Base-by-base conservation (phyloP, 2,329 filamentous ascomycete species). In the Ophiosphaerella korrae region DNA sequence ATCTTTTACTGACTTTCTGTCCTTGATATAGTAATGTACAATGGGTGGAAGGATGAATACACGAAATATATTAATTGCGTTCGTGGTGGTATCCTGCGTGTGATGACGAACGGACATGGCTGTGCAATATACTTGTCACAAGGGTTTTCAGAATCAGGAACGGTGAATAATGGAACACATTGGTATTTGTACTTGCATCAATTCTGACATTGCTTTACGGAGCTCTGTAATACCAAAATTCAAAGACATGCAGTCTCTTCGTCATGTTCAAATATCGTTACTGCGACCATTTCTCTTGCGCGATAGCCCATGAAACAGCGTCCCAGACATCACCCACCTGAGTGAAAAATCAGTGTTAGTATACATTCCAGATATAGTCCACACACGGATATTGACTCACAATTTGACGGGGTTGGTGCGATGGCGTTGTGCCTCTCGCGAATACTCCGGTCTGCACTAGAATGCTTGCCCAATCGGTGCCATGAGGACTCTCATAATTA, bases 381-480 rank as follows among this genome's bases (percentile, higher is more conserved):
- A 11, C 8, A 26, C 14, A 42, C 16, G 14, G 16, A 24, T 26
- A 7, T 29, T 37, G 11, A 46, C 44, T 35, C 13, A 46, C 85
- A 54, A 91, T 85, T 23, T 81, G 81, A 42, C 79, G 82, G 7
- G 90, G 90, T 60, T 76, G 77, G 69, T 84, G 81, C 16, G 79
- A 79, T 12, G 89, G 88, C 59, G 70, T 71, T 13, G 72, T 74
- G 0, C 79, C 81, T 38, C 81, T 77, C 26, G 71, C 70, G 75
- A 88, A 95, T 1, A 96, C 91, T 0, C 92, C 92, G 7, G 89
- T 96, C 60, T 85, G 81, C 24, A 96, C 88, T 51, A 96, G 76
- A 14, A 95, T 82, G 37, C 88, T 88, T 35, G 81, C 77, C 92
- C 92, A 96, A 51, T 85, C 78, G n/a, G 85, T 89, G 7, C 87